Percentiles rank a stretch among this genome's conserved stretches.
These are phyloP conservation scores for Leishmania turanica DNA, from an alignment of 208 protist genomes.

Conservation along the genomic window DNA sequence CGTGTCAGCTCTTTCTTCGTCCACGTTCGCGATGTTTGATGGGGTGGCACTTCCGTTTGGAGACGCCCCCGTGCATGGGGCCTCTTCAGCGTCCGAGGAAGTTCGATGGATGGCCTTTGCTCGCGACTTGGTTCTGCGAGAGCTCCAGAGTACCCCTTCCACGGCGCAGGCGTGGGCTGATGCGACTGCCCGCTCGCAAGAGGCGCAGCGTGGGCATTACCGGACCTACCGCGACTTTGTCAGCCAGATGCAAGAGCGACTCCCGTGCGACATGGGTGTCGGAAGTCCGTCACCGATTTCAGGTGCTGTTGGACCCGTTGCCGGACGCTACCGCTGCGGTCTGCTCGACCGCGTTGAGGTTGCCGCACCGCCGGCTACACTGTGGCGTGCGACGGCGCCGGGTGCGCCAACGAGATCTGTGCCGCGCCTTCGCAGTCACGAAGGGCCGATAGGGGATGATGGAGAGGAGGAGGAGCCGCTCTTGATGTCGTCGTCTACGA, in stretches of 20 bases:
- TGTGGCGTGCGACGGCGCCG: neutral
- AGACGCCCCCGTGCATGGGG: neutral
- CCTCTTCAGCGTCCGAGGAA: neutral
- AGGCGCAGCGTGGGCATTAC: neutral
- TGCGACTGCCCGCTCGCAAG: neutral
- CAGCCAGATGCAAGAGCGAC: neutral
- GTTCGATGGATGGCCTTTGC: conserved; percentile 17
- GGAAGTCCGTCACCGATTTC: conserved; percentile 18
- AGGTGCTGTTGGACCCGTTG: neutral
- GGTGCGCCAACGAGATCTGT: neutral
- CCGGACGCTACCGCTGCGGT: neutral
- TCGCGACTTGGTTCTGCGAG: conserved; percentile 9
- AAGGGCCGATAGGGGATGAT: neutral
- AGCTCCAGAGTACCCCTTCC: conserved; percentile 5
- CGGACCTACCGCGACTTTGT: neutral
- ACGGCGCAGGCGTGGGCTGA: neutral
- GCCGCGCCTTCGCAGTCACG: neutral
- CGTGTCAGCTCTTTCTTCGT: neutral
- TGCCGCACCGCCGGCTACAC: conserved; percentile 7
- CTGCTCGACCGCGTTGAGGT: conserved; percentile 17
- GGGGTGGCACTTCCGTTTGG: conserved; percentile 24
- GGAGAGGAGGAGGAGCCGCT: conserved; percentile 12
- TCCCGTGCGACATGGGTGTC: neutral
- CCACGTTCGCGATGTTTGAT: conserved; percentile 1
- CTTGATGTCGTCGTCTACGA: conserved; percentile 12